phyloP scores from a whole-genome alignment of 2,329 filamentous ascomycete species.

The Pestalotiopsis sp. region DNA sequence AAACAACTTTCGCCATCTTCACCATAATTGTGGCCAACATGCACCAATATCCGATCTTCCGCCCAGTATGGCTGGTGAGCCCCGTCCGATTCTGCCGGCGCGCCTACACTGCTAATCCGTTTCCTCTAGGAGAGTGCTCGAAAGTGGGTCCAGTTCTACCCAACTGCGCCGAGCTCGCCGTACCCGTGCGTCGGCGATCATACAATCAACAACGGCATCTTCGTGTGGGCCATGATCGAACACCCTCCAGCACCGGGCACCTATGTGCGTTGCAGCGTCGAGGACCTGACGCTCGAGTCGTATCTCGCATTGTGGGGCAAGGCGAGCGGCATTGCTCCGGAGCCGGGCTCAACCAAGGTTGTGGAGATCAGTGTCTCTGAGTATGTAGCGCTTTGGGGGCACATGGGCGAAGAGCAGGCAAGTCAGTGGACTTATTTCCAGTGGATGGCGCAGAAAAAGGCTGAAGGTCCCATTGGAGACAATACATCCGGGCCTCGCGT shows the following conservation, averaged over 20 bases:
- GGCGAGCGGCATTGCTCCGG: not conserved
- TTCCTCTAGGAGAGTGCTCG: not conserved
- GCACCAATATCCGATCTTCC: not conserved
- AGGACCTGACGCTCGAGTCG: not conserved
- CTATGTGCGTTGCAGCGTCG: not conserved
- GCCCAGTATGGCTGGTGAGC: not conserved
- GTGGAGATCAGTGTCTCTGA: not conserved
- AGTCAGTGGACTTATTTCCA: not conserved
- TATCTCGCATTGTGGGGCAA: not conserved
- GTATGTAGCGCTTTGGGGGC: not conserved
- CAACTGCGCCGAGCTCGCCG: not conserved
- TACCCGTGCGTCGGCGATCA: not conserved
- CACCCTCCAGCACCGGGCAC: not conserved
- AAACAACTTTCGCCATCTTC: conserved; percentile 12
- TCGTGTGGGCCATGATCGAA: not conserved
- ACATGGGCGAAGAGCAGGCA: not conserved
- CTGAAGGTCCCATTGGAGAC: not conserved
- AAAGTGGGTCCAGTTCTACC: not conserved
- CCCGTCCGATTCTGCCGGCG: not conserved
- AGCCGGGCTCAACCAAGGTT: not conserved
- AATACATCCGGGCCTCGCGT: not conserved
- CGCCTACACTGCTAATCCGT: not conserved
- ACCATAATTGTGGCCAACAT: not conserved
- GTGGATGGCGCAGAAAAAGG: not conserved
- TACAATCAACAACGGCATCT: not conserved